phyloP scores from a whole-genome alignment of 768 basidiomycete species.

The Tulasnella sp. region DNA sequence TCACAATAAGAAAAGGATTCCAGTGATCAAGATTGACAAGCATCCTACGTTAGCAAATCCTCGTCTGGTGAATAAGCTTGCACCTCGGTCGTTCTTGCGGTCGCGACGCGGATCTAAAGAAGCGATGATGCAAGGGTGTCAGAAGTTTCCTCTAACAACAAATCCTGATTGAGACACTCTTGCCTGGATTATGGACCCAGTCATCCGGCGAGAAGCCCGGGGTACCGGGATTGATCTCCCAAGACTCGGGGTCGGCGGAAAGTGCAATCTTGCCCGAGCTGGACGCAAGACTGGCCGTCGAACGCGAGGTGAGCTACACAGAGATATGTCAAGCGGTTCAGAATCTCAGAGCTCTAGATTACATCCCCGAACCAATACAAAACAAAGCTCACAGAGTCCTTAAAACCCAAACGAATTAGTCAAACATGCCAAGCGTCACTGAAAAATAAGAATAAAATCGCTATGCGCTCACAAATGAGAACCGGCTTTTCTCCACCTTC shows the following conservation, averaged over 20 bases:
- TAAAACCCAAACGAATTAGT: no score
- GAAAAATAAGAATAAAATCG: no score
- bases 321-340: no score
- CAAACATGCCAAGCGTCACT: no score
- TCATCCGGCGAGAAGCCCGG: slow-evolving; percentile 14
- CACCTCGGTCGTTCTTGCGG: slow-evolving; percentile 25
- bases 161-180: not conserved
- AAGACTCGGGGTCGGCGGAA: slow-evolving; percentile 15
- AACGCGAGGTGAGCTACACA: no score
- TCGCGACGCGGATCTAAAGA: slow-evolving; percentile 16
- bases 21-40: slow-evolving; percentile 24
- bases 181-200: slow-evolving; percentile 16
- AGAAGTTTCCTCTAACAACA: slow-evolving; percentile 4
- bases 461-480: no score
- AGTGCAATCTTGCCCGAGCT: slow-evolving; percentile 1
- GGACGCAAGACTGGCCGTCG: not conserved
- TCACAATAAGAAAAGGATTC: slow-evolving; percentile 25
- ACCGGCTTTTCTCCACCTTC: no score
- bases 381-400: no score
- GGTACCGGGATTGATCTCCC: slow-evolving; percentile 18
- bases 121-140: not conserved
- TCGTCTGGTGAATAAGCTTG: slow-evolving; percentile 28
- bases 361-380: no score
- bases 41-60: slow-evolving; percentile 30
- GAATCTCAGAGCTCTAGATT: no score